Percentiles rank a stretch among this genome's conserved stretches.
Conservation (phyloP, 2,329 filamentous ascomycete genomes). For the Leptographium wingfieldii region DNA sequence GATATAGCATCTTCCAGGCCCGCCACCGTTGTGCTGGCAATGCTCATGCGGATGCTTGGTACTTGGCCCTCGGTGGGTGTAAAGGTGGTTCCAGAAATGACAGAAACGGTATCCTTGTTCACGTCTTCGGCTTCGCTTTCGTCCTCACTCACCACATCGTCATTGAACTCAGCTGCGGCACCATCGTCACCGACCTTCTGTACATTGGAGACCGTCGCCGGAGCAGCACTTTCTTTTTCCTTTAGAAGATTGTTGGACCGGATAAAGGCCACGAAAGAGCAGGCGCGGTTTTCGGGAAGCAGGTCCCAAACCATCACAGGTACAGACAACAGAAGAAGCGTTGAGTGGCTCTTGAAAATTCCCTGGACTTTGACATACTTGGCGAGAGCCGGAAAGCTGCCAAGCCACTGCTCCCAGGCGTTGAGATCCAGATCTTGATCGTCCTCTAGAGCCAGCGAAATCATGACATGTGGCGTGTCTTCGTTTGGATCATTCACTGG, state of each 20-base stretch:
- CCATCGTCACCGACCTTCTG: not conserved
- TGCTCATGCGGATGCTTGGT: constrained; percentile 12
- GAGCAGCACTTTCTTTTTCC: constrained; percentile 14
- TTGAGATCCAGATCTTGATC: constrained; percentile 44
- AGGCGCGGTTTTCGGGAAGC: constrained; percentile 43
- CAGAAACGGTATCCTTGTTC: constrained; percentile 12
- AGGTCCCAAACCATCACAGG: constrained; percentile 49
- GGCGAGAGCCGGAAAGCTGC: constrained; percentile 41
- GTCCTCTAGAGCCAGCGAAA: constrained; percentile 45
- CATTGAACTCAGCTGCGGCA: not conserved
- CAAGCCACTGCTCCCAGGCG: constrained; percentile 46
- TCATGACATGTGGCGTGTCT: constrained; percentile 47
- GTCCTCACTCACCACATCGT: constrained; percentile 1
- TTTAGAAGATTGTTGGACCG: constrained; percentile 41
- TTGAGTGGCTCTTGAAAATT: constrained; percentile 49
- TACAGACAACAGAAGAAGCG: constrained; percentile 42
- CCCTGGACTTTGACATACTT: constrained; percentile 50
- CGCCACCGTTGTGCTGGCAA: constrained; percentile 9
- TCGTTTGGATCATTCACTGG: constrained; percentile 33
- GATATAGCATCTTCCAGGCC: constrained; percentile 3
- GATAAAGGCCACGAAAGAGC: constrained; percentile 46
- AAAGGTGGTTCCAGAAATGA: constrained; percentile 19
- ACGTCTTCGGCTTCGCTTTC: constrained; percentile 4
- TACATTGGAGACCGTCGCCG: not conserved
- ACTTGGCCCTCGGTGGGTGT: constrained; percentile 13